Evolutionary conservation across 176 grass and related monocot species (phyloP), one percentile per base, ranked within the genome.

Genomic region (Chloris gayana): DNA sequence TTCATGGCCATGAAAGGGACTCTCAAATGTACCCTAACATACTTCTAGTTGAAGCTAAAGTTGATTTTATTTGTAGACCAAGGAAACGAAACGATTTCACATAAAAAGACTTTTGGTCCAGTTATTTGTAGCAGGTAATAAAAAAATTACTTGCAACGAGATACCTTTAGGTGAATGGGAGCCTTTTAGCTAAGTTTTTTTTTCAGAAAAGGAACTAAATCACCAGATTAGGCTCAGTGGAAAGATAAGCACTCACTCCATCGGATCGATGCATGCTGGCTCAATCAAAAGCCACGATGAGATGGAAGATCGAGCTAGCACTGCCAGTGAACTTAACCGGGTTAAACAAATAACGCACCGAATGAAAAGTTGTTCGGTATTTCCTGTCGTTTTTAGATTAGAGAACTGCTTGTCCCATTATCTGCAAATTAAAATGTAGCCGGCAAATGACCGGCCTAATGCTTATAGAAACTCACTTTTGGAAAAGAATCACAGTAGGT

Each of bases 331-430:
- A 51, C 81, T 54, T 29, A 74, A 8, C 69, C 51, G 21, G 21
- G 73, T 29, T 86, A 74, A 86, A 73, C 26, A 85, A 85, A 67
- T 56, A 73, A 27, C 62, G 70, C 76, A 86, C 84, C 66, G 22
- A 69, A 75, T 6, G 11, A 60, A 73, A 88, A 83, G 74, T 61
- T 79, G 80, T 67, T 88, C 15, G 38, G 80, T 74, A 69, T 60
- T 53, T 79, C 29, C 50, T 69, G 54, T 87, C 53, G 19, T 57
- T 85, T 15, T 39, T 39, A 59, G 47, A 70, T 78, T 78, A 78
- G 44, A 78, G 44, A 74, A 67, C 69, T 63, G 21, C 34, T 8
- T 67, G 77, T 58, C 65, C 49, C 47, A 62, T 25, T 21, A 76
- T 42, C 47, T 54, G 77, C 61, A 30, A 45, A 46, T 77, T 60